A percentile compares a stretch with the other conserved stretches of the same genome.
These are phyloP conservation scores for Hypericum perforatum DNA, from an alignment of 345 rosid genomes.

Conservation along the genomic window DNA sequence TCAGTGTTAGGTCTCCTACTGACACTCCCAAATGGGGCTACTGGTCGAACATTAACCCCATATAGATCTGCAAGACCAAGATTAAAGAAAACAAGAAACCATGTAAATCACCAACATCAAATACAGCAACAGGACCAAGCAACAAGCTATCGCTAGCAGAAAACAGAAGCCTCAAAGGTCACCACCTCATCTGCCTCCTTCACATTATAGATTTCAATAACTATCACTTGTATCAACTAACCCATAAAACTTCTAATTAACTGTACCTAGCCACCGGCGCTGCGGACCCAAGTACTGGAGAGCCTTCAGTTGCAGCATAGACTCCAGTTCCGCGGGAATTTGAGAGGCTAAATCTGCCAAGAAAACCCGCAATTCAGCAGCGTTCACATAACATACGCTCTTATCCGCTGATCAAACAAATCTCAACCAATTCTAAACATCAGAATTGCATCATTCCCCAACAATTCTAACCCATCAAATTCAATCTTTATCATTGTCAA, in stretches of 20 bases:
- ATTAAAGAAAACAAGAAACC: background rate
- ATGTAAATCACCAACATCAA: background rate
- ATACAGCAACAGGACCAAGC: background rate
- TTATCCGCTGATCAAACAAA: no score
- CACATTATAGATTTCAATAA: no score
- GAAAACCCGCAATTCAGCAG: background rate
- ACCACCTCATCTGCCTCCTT: no score
- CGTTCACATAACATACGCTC: no score
- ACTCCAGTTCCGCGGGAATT: slow-evolving; percentile 70
- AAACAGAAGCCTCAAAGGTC: no score
- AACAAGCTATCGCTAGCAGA: background rate
- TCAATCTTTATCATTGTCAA: no score
- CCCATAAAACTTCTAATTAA: background rate
- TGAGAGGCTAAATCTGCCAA: slow-evolving; percentile 37
- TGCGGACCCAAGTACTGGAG: slow-evolving; percentile 53
- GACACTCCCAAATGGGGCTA: slow-evolving; percentile 70
- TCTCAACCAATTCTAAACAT: no score
- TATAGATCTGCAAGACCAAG: slow-evolving; percentile 56
- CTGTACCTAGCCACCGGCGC: slow-evolving; percentile 92
- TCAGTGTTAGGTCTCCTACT: slow-evolving; percentile 50
- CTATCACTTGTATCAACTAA: no score
- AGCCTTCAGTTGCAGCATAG: slow-evolving; percentile 67
- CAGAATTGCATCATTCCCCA: no score
- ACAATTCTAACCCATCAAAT: no score
- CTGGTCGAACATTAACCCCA: slow-evolving; percentile 75